A percentile compares a stretch with the other conserved stretches of the same genome.
These are phyloP conservation scores for Lactarius sanguifluus DNA, from an alignment of 768 basidiomycete species.

Conservation along the genomic window DNA sequence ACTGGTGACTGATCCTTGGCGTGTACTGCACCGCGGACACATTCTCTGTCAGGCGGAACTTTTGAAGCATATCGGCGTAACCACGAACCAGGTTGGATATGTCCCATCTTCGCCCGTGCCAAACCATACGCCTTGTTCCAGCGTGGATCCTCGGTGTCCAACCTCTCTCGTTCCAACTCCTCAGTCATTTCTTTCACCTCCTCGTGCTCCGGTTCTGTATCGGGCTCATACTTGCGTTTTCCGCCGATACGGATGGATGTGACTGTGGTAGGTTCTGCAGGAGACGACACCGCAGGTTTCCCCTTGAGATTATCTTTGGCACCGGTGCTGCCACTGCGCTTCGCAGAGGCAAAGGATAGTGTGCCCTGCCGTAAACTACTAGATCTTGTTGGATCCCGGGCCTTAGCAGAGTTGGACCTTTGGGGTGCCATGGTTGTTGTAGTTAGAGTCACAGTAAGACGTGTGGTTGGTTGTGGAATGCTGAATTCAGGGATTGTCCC, in stretches of 20 bases:
- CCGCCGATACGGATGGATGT: constrained; percentile 21
- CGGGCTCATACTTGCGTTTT: constrained; percentile 25
- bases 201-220: constrained; percentile 10
- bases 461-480: background rate
- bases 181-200: constrained; percentile 1
- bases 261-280: constrained; percentile 4
- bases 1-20: constrained; percentile 57
- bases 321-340: constrained; percentile 26
- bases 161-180: constrained; percentile 13
- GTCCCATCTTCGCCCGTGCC: constrained; percentile 29
- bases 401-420: constrained; percentile 16
- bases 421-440: constrained; percentile 23
- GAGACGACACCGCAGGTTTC: background rate
- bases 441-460: background rate
- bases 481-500: background rate
- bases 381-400: constrained; percentile 11
- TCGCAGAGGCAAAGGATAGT: constrained; percentile 26
- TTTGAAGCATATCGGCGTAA: background rate
- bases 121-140: constrained; percentile 28
- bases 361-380: constrained; percentile 25
- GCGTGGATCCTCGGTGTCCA: constrained; percentile 24
- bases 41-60: background rate
- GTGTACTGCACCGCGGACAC: constrained; percentile 52
- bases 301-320: constrained; percentile 26
- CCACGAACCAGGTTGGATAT: constrained; percentile 28